Evolutionary conservation across 129 eudicot genomes (phyloP), one percentile per base, ranked within the genome.

Genomic region (Chrysanthemum makinoi): DNA sequence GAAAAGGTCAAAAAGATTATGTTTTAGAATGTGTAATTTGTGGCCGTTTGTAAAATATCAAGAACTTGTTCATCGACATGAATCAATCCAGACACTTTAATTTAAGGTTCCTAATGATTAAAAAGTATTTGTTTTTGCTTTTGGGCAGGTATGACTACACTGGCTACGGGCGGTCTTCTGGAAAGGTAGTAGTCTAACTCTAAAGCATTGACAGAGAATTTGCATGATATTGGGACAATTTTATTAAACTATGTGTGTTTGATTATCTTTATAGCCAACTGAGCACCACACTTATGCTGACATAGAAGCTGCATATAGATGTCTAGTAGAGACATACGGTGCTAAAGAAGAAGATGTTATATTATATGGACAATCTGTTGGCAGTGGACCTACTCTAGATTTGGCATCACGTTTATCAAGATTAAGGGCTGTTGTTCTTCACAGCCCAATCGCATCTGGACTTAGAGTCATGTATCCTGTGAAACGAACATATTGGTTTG

Each of bases 381-480:
- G 98, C 11, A 93, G 98, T 58, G 96, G 96, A 4, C 98, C 98
- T 1, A 93, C 96, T 15, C 76, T 93, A 81, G 98, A 93, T 78
- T 75, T 93, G 79, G 95, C 96, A 19, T 86, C 95, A 24, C 89
- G 90, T 51, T 75, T 93, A 72, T 78, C 88, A 20, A 82, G 89
- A 60, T 85, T 93, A 71, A 81, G 98, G 86, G 98, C 95, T 1
- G 96, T 89, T 58, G 92, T 93, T 81, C 96, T 93, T 78, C 98
- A 93, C 78, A 93, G 98, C 72, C 96, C 98, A 0, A 93, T 93
- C 70, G 70, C 85, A 62, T 93, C 98, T 30, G 98, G 96, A 57
- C 88, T 93, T 69, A 85, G 98, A 50, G 98, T 93, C 77, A 89
- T 93, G 96, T 93, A 89, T 85, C 96, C 98, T n/a, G 98, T 93